Evolutionary conservation across 2,329 filamentous ascomycete genomes (phyloP).

Genomic region (Neofusicoccum kwambonambiense): DNA sequence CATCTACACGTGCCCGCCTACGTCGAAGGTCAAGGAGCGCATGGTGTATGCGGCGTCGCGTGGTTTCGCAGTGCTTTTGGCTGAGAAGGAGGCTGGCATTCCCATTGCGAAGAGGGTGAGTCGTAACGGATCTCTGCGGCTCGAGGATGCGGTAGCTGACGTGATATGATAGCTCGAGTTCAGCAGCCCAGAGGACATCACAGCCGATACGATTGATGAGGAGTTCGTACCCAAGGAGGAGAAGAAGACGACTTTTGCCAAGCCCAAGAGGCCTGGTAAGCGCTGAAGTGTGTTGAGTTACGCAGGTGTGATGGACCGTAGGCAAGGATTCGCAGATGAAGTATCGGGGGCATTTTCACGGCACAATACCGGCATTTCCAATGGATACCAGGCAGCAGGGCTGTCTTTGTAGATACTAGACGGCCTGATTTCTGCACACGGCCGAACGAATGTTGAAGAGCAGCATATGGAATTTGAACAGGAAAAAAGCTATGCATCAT

Average conservation of each 20-base stretch:
- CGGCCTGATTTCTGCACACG: background rate
- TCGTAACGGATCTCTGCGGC: conserved; percentile 40
- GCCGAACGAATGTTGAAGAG: background rate
- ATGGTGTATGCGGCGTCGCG: conserved; percentile 76
- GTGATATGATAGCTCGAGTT: conserved; percentile 48
- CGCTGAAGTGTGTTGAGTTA: conserved; percentile 26
- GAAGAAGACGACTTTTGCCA: conserved; percentile 67
- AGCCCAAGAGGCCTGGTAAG: conserved; percentile 77
- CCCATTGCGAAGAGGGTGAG: conserved; percentile 66
- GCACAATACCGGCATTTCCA: background rate
- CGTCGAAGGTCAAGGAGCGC: conserved; percentile 73
- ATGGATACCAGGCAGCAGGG: conserved; percentile 12
- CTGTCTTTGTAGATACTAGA: conserved; percentile 10
- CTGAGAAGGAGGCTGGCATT: conserved; percentile 64
- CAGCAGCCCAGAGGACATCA: conserved; percentile 11
- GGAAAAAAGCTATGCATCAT: background rate
- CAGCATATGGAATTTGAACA: background rate
- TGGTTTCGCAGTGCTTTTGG: conserved; percentile 61
- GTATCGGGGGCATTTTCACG: background rate
- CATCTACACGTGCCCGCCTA: conserved; percentile 76
- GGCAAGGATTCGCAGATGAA: no score
- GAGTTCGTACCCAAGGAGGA: conserved; percentile 67
- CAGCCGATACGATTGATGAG: conserved; percentile 63
- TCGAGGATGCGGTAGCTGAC: conserved; percentile 58
- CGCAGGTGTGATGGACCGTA: background rate